Evolutionary conservation across 176 grass and related monocot genomes (phyloP).

Genomic region (Pharus latifolius): DNA sequence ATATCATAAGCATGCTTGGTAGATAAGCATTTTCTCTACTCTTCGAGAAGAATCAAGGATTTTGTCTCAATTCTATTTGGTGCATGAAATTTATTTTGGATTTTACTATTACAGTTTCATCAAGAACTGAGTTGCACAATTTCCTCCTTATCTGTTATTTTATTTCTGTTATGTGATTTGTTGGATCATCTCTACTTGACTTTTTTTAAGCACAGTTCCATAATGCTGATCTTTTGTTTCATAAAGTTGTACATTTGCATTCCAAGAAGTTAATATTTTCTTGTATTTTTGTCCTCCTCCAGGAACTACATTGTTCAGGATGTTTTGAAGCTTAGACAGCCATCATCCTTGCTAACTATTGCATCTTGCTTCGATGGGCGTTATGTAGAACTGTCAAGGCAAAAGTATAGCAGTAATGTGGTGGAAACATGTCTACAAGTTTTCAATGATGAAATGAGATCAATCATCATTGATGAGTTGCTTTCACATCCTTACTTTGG

Average conservation of each 20-base stretch:
- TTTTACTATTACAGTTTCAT: neutral
- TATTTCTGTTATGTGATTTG: neutral
- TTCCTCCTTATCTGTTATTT: neutral
- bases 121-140: neutral
- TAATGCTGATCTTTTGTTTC: no score
- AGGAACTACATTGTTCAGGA: slow-evolving; percentile 58
- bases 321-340: slow-evolving; percentile 5
- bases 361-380: slow-evolving; percentile 9
- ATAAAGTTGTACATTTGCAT: neutral
- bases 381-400: slow-evolving; percentile 28
- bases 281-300: neutral
- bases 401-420: slow-evolving; percentile 49
- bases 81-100: neutral
- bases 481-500: slow-evolving; percentile 13
- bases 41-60: no score
- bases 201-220: no score
- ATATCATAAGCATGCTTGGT: neutral
- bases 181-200: neutral
- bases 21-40: neutral
- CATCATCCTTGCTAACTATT: neutral
- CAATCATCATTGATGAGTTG: slow-evolving; percentile 22
- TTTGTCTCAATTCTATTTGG: neutral
- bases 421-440: slow-evolving; percentile 45
- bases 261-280: neutral
- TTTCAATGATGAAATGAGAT: neutral